These are phyloP conservation scores for Talaromyces albobiverticillius DNA, from an alignment of 2,329 filamentous ascomycete genomes.

Conservation along the genomic window DNA sequence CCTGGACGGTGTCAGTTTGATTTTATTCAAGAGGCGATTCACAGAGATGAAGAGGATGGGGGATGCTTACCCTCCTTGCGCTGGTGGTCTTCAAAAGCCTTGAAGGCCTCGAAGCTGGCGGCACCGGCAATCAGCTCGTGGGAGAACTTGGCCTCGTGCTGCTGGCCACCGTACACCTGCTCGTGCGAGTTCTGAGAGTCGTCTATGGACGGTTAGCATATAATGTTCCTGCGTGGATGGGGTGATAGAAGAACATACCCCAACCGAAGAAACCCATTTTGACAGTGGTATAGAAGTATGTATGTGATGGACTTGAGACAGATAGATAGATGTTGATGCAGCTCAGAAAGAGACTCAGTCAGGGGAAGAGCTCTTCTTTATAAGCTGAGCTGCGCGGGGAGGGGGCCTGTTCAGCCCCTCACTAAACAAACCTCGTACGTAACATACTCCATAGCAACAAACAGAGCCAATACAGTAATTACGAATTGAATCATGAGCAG, in stretches of 20 bases:
- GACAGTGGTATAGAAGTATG: background rate
- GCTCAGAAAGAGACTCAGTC: background rate
- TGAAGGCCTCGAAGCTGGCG: constrained; percentile 76
- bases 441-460: too few relatives aligned
- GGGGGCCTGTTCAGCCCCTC: too few relatives aligned
- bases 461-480: too few relatives aligned
- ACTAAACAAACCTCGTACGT: too few relatives aligned
- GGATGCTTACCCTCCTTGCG: constrained; percentile 59
- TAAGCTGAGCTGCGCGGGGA: constrained; percentile 6
- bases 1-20: constrained; percentile 44
- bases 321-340: background rate
- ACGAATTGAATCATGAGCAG: too few relatives aligned
- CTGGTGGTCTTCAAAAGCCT: constrained; percentile 74
- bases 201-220: constrained; percentile 31
- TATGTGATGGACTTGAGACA: background rate
- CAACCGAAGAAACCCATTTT: constrained; percentile 16
- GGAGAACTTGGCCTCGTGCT: constrained; percentile 61
- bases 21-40: too few relatives aligned
- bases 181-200: constrained; percentile 54
- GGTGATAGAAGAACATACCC: constrained; percentile 1
- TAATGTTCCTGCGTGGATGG: too few relatives aligned
- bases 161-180: constrained; percentile 49
- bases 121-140: constrained; percentile 75
- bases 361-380: constrained; percentile 2
- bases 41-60: background rate